A percentile compares a stretch with the other conserved stretches of the same genome.
Evolutionary conservation across 2,329 filamentous ascomycete species (phyloP).

Genomic region (Teratosphaeria pseudoeucalypti): DNA sequence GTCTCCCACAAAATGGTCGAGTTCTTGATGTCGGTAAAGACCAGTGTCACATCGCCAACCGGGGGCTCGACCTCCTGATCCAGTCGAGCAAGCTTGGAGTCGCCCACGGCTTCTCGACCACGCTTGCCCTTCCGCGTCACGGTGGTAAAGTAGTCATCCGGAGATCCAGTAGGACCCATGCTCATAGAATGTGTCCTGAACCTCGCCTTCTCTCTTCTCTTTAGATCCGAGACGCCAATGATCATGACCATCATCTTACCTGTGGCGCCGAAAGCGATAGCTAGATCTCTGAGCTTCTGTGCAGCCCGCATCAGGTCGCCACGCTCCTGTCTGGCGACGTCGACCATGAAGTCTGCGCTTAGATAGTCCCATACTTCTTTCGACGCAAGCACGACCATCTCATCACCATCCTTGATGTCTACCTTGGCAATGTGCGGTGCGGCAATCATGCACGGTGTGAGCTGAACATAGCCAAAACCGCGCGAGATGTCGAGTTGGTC

Average conservation of each 20-base stretch:
- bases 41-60: conserved; percentile 79
- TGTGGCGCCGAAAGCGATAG: conserved; percentile 87
- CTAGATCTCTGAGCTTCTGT: conserved; percentile 86
- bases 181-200: conserved; percentile 75
- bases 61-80: conserved; percentile 87
- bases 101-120: conserved; percentile 50
- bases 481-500: conserved; percentile 84
- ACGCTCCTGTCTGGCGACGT: conserved; percentile 78
- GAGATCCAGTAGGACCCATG: conserved; percentile 64
- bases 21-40: conserved; percentile 99
- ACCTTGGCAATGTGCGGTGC: conserved; percentile 73
- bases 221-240: conserved; percentile 82
- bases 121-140: conserved; percentile 53
- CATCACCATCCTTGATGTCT: conserved; percentile 75
- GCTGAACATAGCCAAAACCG: conserved; percentile 86
- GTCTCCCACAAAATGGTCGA: conserved; percentile 95
- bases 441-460: conserved; percentile 88
- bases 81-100: conserved; percentile 77
- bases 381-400: conserved; percentile 85
- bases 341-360: conserved; percentile 78
- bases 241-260: conserved; percentile 99
- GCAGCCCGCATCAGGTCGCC: conserved; percentile 88
- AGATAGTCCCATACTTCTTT: conserved; percentile 93
- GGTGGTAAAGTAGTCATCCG: conserved; percentile 58
- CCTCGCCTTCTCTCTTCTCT: conserved; percentile 68